Evolutionary conservation across 2,329 filamentous ascomycete genomes (phyloP).

Genomic region (Penicillium sumatraense): DNA sequence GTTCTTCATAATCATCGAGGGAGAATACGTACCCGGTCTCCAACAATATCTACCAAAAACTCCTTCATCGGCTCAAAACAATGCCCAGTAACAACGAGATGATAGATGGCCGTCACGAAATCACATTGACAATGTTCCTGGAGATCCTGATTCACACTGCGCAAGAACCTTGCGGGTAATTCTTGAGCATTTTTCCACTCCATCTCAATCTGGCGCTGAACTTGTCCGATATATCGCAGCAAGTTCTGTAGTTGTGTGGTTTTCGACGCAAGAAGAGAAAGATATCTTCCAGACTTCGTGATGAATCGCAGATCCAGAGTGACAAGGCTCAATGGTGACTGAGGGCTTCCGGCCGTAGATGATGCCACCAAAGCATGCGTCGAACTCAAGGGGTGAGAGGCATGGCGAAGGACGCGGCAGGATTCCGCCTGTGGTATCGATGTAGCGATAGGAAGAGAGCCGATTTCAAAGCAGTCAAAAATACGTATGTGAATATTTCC

Average conservation of each 20-base stretch:
- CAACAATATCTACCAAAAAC: slow-evolving; percentile 84
- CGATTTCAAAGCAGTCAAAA: slow-evolving; percentile 83
- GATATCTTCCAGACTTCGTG: slow-evolving; percentile 71
- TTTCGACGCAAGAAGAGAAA: slow-evolving; percentile 84
- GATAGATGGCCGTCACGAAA: slow-evolving; percentile 78
- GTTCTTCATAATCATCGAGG: background rate
- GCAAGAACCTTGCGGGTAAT: slow-evolving; percentile 76
- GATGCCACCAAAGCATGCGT: slow-evolving; percentile 73
- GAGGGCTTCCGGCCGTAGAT: slow-evolving; percentile 40
- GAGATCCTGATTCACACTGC: slow-evolving; percentile 76
- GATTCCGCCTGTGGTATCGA: slow-evolving; percentile 40
- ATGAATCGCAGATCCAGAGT: slow-evolving; percentile 85
- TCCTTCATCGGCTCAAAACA: slow-evolving; percentile 76
- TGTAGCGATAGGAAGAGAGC: slow-evolving; percentile 54
- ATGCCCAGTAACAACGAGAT: slow-evolving; percentile 82
- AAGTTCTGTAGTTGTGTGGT: slow-evolving; percentile 86
- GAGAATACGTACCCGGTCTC: slow-evolving; percentile 69
- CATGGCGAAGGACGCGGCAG: slow-evolving; percentile 61
- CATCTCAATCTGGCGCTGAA: slow-evolving; percentile 74
- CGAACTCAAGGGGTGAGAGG: slow-evolving; percentile 74
- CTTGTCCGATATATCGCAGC: slow-evolving; percentile 80
- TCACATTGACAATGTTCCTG: slow-evolving; percentile 65
- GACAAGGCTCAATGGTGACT: slow-evolving; percentile 62
- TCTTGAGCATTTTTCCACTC: slow-evolving; percentile 86
- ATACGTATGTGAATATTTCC: slow-evolving; percentile 77